Evolutionary conservation across 495 filamentous ascomycete species (phyloP), one percentile per base, ranked within the genome.

Genomic region (Cairneyella variabilis): DNA sequence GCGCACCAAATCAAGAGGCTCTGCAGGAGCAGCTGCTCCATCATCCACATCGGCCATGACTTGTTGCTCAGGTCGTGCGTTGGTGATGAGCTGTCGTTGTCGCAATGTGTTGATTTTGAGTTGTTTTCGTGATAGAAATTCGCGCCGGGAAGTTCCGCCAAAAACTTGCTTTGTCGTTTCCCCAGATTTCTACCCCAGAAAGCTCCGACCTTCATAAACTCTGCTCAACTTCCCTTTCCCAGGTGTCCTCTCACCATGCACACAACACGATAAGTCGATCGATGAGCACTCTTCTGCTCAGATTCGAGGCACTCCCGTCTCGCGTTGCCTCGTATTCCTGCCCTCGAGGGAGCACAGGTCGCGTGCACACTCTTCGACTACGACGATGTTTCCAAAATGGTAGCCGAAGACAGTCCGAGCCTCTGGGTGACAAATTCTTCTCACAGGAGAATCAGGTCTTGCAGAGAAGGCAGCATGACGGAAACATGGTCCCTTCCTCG

Each of bases 1-100:
- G 45, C 90, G 88, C 52, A 99, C 93, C 14, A 99, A 83, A 67
- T 97, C 95, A 56, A 99, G 84, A 41, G 91, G 91, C 70, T 95
- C 91, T 2, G 88, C 87, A 44, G 87, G 71, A 54, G 75, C 68
- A 41, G 75, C 65, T 53, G 77, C 71, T 53, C 75, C 76, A 62
- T 90, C 86, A 63, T 84, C 86, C 23, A 69, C 76, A 61, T 89
- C 88, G 62, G 89, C 83, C 87, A 91, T 91, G 30, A 40, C 30
- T 57, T 23, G 25, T 50, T 23, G 20, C 26, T 8, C 10, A 32
- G 21, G 22, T 21, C 1, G 18, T 30, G 38, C 17, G 30, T 51
- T 38, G 28, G 27, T 23, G 21, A 41, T 14, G 28, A 26, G 44
- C 26, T 39, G 47, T n/a, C 18, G 20, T 32, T 34, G 23, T 23